Evolutionary conservation across 148 eudicot genomes (phyloP).

Genomic region (Silene latifolia): DNA sequence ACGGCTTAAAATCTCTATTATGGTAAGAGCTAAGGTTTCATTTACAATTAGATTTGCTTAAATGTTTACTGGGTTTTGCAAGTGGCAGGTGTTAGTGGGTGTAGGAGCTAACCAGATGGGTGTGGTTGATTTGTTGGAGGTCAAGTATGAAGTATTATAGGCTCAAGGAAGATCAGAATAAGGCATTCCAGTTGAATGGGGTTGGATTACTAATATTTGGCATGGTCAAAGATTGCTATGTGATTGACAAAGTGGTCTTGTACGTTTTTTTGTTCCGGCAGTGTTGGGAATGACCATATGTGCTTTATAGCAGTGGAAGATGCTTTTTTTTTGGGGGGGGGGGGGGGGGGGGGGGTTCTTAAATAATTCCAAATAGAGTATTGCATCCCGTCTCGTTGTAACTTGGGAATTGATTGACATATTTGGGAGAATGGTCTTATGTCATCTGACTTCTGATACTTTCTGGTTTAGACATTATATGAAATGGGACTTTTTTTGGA

Average conservation of each 20-base stretch:
- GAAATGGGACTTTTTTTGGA: no score
- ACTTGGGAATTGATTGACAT: background rate
- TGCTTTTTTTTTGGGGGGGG: no score
- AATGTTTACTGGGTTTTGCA: background rate
- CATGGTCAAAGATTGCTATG: no score
- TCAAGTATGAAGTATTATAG: background rate
- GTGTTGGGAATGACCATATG: background rate
- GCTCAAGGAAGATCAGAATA: background rate
- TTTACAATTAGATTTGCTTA: no score
- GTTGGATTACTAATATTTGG: no score
- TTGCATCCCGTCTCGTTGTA: background rate
- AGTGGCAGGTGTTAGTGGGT: background rate
- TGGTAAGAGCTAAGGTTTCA: no score
- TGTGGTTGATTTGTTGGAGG: background rate
- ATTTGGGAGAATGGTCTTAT: background rate
- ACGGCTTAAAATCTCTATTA: background rate
- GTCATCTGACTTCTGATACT: background rate
- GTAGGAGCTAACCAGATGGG: background rate
- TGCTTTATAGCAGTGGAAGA: background rate
- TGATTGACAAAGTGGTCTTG: no score
- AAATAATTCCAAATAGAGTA: no score
- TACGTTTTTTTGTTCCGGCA: background rate
- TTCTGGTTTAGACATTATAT: background rate
- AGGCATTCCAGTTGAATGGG: no score
- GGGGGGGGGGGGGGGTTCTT: no score